Evolutionary conservation across 257 asterid species (phyloP).

Genomic region (Eustoma russellianum): DNA sequence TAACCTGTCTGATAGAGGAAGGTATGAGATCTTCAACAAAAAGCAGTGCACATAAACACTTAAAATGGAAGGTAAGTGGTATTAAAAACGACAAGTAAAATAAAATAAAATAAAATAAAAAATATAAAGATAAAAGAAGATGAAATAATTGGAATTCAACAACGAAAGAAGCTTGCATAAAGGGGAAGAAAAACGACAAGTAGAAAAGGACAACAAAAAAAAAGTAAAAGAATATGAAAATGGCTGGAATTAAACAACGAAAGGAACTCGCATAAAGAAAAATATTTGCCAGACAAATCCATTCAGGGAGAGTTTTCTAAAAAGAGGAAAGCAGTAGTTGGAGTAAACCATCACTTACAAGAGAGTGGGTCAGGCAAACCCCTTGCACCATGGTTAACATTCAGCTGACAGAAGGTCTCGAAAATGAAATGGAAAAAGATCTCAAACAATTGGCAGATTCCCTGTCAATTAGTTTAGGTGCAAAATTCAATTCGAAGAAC

Average conservation of each 20-base stretch:
- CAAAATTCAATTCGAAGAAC: conserved; percentile 6
- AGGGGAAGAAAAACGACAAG: too few relatives aligned
- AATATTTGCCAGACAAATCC: too few relatives aligned
- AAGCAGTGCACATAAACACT: conserved; percentile 12
- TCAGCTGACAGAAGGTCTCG: conserved; percentile 66
- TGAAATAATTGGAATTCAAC: too few relatives aligned
- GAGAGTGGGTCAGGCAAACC: conserved; percentile 40
- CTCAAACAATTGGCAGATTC: conserved; percentile 86
- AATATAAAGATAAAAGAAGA: too few relatives aligned
- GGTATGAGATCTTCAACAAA: conserved; percentile 17
- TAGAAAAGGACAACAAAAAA: too few relatives aligned
- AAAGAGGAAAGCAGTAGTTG: neutral
- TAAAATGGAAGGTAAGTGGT: neutral
- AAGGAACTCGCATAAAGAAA: too few relatives aligned
- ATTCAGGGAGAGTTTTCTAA: neutral
- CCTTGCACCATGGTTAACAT: conserved; percentile 54
- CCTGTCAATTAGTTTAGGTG: conserved; percentile 40
- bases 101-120: too few relatives aligned
- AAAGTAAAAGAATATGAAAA: too few relatives aligned
- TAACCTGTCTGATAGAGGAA: conserved; percentile 66
- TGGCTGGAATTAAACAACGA: too few relatives aligned
- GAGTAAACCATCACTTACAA: conserved; percentile 39
- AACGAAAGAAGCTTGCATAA: too few relatives aligned
- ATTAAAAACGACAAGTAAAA: conserved; percentile 2
- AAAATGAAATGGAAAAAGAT: conserved; percentile 77